phyloP scores from a whole-genome alignment of 2,329 filamentous ascomycete species.

The Emergomyces pasteurianus region DNA sequence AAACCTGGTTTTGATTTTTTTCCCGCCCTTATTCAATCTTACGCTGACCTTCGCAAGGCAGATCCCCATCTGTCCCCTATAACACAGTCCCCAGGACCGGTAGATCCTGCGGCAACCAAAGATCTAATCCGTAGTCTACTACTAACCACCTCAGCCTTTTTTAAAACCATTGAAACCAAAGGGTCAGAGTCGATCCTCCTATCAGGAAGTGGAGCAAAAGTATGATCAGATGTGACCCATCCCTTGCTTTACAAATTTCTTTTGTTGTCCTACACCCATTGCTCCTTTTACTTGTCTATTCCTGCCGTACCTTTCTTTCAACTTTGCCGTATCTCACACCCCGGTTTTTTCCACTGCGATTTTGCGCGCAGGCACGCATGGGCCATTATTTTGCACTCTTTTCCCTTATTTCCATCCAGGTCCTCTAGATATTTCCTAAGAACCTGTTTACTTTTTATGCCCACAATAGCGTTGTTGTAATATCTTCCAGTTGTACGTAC shows the following conservation, averaged over 20 bases:
- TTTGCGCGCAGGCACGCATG: background rate
- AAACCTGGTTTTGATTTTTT: slow-evolving; percentile 1
- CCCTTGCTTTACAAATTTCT: background rate
- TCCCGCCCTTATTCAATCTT: background rate
- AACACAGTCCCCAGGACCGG: background rate
- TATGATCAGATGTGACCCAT: background rate
- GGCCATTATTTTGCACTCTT: background rate
- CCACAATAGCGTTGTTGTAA: background rate
- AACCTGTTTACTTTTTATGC: background rate
- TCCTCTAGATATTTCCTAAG: background rate
- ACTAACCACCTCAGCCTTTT: background rate
- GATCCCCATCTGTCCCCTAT: background rate
- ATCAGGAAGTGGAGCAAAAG: background rate
- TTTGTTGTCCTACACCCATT: background rate
- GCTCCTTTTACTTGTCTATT: background rate
- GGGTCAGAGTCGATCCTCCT: background rate
- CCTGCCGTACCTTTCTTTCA: background rate
- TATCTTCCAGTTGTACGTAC: background rate
- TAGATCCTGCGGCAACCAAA: background rate
- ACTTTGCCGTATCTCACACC: background rate
- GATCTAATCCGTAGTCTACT: background rate
- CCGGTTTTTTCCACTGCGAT: background rate
- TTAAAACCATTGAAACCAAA: background rate
- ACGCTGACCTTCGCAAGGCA: background rate
- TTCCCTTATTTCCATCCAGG: background rate